phyloP scores from a whole-genome alignment of 2,329 filamentous ascomycete genomes.

The Escovopsis sp. region DNA sequence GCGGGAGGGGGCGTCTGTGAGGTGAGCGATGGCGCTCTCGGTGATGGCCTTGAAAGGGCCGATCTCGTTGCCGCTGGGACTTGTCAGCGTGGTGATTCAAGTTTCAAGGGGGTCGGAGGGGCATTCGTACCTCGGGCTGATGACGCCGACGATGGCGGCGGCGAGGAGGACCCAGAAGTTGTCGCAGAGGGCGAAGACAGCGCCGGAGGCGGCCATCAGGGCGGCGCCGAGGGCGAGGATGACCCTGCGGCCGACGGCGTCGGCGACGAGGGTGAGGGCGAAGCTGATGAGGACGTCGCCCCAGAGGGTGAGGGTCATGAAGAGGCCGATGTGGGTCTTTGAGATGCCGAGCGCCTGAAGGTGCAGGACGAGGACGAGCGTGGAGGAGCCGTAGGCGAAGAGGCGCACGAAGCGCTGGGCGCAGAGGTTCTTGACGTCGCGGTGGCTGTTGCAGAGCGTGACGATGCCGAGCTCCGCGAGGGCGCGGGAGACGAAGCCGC shows the following conservation, averaged over 20 bases:
- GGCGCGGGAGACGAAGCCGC: neutral
- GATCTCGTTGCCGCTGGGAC: conserved; percentile 45
- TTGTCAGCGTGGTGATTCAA: neutral
- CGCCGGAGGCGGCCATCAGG: conserved; percentile 41
- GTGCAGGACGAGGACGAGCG: conserved; percentile 42
- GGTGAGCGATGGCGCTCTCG: conserved; percentile 43
- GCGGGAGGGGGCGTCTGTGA: conserved; percentile 30
- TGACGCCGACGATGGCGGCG: conserved; percentile 45
- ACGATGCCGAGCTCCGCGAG: conserved; percentile 14
- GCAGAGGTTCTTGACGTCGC: conserved; percentile 43
- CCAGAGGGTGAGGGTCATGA: conserved; percentile 49
- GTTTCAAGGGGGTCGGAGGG: neutral
- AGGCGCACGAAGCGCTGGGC: conserved; percentile 45
- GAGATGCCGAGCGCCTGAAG: conserved; percentile 35
- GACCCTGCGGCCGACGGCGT: conserved; percentile 37
- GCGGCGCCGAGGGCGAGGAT: conserved; percentile 39
- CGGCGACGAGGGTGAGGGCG: conserved; percentile 42
- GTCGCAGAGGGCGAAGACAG: conserved; percentile 35
- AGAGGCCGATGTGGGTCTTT: conserved; percentile 40
- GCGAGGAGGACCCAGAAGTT: conserved; percentile 44
- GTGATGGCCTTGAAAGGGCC: conserved; percentile 49
- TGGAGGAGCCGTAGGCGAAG: conserved; percentile 46
- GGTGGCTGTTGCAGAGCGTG: conserved; percentile 10
- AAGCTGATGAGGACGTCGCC: conserved; percentile 47
- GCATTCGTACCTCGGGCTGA: conserved; percentile 29